These are phyloP conservation scores for Butyriboletus appendiculatus DNA, from an alignment of 1,284 basidiomycete species.

Conservation along the genomic window DNA sequence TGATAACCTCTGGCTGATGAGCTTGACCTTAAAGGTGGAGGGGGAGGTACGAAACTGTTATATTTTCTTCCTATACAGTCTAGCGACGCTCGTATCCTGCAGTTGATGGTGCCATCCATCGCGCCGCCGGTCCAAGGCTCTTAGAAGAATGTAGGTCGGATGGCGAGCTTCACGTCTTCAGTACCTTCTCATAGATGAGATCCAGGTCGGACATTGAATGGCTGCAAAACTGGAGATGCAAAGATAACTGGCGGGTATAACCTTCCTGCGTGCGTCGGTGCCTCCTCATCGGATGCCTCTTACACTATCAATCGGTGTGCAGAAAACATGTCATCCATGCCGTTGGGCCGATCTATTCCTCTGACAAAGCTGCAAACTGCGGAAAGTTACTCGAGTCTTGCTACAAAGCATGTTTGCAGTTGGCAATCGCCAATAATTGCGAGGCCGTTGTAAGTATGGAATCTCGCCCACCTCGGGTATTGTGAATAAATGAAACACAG, in stretches of 20 bases:
- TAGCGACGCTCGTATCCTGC: constrained; percentile 6
- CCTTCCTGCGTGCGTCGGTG: constrained; percentile 62
- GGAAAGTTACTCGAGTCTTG: constrained; percentile 68
- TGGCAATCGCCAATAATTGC: constrained; percentile 61
- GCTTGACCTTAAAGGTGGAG: constrained; percentile 50
- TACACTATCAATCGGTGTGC: constrained; percentile 14
- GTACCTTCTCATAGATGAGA: constrained; percentile 5
- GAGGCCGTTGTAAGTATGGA: constrained; percentile 58
- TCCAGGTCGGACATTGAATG: constrained; percentile 64
- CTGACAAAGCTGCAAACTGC: constrained; percentile 46
- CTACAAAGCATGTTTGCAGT: constrained; percentile 66
- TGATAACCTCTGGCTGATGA: background rate
- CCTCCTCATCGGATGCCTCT: background rate
- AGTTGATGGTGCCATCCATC: constrained; percentile 89
- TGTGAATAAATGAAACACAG: constrained; percentile 36
- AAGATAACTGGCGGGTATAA: constrained; percentile 81
- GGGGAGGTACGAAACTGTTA: constrained; percentile 55
- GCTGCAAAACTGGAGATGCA: constrained; percentile 81
- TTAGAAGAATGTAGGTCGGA: constrained; percentile 17
- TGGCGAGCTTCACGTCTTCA: background rate
- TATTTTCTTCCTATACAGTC: background rate
- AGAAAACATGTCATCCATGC: constrained; percentile 85
- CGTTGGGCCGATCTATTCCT: constrained; percentile 82
- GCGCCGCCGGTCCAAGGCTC: constrained; percentile 77
- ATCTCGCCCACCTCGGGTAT: background rate